Conservation (phyloP, 1,284 basidiomycete species). For the Trichosporon ovoides region DNA sequence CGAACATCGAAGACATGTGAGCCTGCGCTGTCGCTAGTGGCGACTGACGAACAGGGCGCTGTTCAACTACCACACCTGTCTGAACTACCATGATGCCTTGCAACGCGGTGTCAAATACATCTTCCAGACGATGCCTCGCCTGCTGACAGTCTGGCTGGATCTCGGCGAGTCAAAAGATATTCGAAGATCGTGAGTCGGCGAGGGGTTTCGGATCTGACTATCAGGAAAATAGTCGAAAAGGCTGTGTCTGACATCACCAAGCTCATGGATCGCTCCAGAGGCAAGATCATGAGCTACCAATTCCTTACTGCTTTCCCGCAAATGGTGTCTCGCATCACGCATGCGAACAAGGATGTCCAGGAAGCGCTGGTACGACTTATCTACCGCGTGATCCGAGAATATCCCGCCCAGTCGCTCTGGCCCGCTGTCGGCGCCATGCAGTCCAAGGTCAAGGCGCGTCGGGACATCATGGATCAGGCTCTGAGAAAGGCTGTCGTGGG, state of each 20-base stretch:
- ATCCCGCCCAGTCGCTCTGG: constrained; percentile 92
- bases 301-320: constrained; percentile 97
- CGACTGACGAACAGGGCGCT: constrained; percentile 17
- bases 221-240: background rate
- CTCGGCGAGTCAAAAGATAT: constrained; percentile 60
- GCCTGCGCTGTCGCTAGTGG: background rate
- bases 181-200: constrained; percentile 25
- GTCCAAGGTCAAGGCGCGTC: constrained; percentile 67
- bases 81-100: constrained; percentile 70
- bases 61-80: constrained; percentile 50
- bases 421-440: constrained; percentile 83
- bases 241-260: constrained; percentile 51
- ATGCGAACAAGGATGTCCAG: constrained; percentile 67
- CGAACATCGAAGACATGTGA: constrained; percentile 15
- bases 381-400: constrained; percentile 65
- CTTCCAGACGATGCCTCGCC: constrained; percentile 89
- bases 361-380: constrained; percentile 66
- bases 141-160: constrained; percentile 94
- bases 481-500: constrained; percentile 41
- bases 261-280: constrained; percentile 59
- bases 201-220: background rate
- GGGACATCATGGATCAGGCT: constrained; percentile 40
- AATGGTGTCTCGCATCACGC: constrained; percentile 89
- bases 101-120: constrained; percentile 88
- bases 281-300: constrained; percentile 64